Evolutionary conservation across 345 rosid species (phyloP).

Genomic region (Eucalyptus tenuipes): DNA sequence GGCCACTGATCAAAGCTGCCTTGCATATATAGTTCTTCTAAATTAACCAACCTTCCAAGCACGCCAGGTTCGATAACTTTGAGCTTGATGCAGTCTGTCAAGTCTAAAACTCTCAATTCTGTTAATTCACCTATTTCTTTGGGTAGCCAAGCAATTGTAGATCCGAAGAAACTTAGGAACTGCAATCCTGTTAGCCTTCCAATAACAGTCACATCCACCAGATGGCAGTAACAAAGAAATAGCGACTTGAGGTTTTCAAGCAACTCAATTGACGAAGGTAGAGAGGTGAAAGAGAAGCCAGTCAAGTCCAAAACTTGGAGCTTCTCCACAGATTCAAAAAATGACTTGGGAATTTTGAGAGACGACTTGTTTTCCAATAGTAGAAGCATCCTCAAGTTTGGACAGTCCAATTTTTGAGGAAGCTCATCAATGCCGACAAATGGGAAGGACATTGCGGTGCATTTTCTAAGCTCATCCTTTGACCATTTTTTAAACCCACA

Average conservation of each 20-base stretch:
- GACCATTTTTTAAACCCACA: background rate
- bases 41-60: background rate
- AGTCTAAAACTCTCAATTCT: background rate
- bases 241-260: background rate
- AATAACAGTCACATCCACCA: background rate
- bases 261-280: background rate
- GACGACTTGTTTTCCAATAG: rapidly evolving
- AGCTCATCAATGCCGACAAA: background rate
- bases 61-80: background rate
- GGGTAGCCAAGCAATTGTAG: constrained; percentile 1
- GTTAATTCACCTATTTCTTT: constrained; percentile 1
- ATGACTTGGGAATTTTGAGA: background rate
- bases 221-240: background rate
- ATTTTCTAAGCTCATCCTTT: background rate
- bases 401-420: background rate
- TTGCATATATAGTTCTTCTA: constrained; percentile 10
- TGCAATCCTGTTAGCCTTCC: background rate
- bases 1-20: background rate
- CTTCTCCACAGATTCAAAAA: background rate
- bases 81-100: background rate
- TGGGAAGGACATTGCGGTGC: rapidly evolving
- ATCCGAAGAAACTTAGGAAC: background rate
- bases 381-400: background rate
- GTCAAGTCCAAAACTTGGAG: constrained; percentile 4
- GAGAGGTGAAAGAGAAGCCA: background rate